phyloP scores from a whole-genome alignment of 306 rosid genomes.

The Cicer bijugum region DNA sequence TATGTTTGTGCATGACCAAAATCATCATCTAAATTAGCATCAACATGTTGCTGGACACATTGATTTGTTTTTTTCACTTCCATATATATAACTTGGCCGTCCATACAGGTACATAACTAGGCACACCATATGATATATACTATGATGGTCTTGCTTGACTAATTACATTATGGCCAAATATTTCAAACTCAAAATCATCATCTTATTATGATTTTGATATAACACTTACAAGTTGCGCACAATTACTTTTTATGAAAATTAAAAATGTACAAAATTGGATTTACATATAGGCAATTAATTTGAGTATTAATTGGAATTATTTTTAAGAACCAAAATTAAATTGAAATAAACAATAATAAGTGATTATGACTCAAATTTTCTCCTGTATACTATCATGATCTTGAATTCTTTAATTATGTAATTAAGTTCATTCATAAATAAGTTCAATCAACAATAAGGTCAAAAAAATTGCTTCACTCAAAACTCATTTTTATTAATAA shows the following conservation, averaged over 20 bases:
- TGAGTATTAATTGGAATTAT: too few relatives aligned
- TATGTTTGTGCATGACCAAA: constrained; percentile 39
- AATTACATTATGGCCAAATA: neutral
- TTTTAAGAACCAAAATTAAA: too few relatives aligned
- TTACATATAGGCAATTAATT: too few relatives aligned
- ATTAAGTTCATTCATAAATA: too few relatives aligned
- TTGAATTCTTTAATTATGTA: too few relatives aligned
- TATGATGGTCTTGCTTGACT: constrained; percentile 39
- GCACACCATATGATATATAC: neutral
- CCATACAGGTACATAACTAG: neutral
- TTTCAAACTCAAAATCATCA: constrained; percentile 26
- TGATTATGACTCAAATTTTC: too few relatives aligned
- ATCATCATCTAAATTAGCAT: constrained; percentile 30
- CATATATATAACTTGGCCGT: neutral
- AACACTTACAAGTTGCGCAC: neutral
- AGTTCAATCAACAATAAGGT: too few relatives aligned
- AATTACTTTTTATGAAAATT: neutral
- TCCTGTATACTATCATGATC: too few relatives aligned
- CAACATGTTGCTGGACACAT: constrained; percentile 15
- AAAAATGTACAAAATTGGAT: neutral
- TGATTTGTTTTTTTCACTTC: constrained; percentile 6
- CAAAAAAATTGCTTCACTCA: too few relatives aligned
- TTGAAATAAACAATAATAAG: too few relatives aligned
- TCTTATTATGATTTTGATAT: constrained; percentile 37
- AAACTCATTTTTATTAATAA: too few relatives aligned